Conservation (phyloP, 768 basidiomycete species). For the Rhodotorula paludigena region DNA sequence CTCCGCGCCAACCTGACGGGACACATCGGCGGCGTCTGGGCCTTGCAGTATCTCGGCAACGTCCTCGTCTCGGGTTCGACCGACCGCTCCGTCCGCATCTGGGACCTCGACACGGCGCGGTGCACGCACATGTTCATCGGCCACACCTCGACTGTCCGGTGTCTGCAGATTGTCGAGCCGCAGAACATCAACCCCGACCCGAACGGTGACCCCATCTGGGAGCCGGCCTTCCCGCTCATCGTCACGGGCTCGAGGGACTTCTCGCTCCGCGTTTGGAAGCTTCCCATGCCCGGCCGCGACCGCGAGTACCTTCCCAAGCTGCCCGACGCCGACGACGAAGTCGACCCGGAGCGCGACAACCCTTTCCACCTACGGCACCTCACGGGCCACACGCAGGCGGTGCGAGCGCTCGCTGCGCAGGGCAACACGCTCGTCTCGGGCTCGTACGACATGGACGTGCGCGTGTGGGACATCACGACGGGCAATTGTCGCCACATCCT, state of each 20-base stretch:
- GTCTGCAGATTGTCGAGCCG: conserved; percentile 91
- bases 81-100: conserved; percentile 88
- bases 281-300: conserved; percentile 66
- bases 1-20: conserved; percentile 71
- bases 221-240: conserved; percentile 66
- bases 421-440: conserved; percentile 76
- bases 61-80: conserved; percentile 91
- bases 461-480: conserved; percentile 48
- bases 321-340: conserved; percentile 53
- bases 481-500: conserved; percentile 65
- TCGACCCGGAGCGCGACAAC: conserved; percentile 57
- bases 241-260: conserved; percentile 69
- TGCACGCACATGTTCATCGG: conserved; percentile 93
- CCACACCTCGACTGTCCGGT: conserved; percentile 92
- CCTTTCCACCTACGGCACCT: conserved; percentile 84
- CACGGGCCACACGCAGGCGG: conserved; percentile 72
- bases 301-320: conserved; percentile 60
- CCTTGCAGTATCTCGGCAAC: conserved; percentile 65
- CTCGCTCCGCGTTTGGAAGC: conserved; percentile 62
- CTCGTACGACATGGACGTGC: conserved; percentile 74
- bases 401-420: conserved; percentile 72
- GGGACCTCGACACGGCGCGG: conserved; percentile 63
- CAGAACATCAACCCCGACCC: conserved; percentile 69
- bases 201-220: conserved; percentile 51
- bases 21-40: conserved; percentile 96